Evolutionary conservation across 495 filamentous ascomycete species (phyloP), one percentile per base, ranked within the genome.

Genomic region (Chlorociboria aeruginascens): DNA sequence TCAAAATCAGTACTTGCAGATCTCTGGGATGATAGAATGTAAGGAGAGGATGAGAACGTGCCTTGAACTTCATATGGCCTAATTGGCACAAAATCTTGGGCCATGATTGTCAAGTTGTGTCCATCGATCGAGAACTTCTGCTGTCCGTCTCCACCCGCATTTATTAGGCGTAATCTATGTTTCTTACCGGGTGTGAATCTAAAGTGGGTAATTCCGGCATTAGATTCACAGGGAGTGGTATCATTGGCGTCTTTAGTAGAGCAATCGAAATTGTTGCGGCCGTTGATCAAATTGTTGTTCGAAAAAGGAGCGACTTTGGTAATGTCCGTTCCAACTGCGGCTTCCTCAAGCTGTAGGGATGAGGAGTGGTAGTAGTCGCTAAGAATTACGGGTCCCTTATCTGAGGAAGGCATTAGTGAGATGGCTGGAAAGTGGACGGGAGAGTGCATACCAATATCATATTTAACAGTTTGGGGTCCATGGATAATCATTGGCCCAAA

Each of bases 401-500:
- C n/a, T n/a, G n/a, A n/a, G n/a, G n/a, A n/a, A n/a, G n/a, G n/a
- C n/a, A n/a, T n/a, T n/a, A n/a, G n/a, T n/a, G n/a, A n/a, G n/a
- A n/a, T n/a, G n/a, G n/a, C n/a, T n/a, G n/a, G n/a, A n/a, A n/a
- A n/a, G n/a, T n/a, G n/a, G n/a, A n/a, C n/a, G n/a, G n/a, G n/a
- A n/a, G n/a, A n/a, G n/a, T n/a, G n/a, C n/a, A n/a, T n/a, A n/a
- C n/a, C n/a, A n/a, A n/a, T n/a, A n/a, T n/a, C n/a, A n/a, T n/a
- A n/a, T n/a, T 40, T 14, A 7, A 14, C 46, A 8, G 54, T 56
- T 7, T 49, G 48, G 11, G 61, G 62, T 0, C 63, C 83, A 40
- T 86, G 74, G 36, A 89, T 66, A 35, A 89, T 76, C 32, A 90
- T 61, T 0, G 61, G 47, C 13, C 72, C 72, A 14, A 64, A 58